Evolutionary conservation across 495 filamentous ascomycete species (phyloP).

Genomic region (Lindgomyces ingoldianus): DNA sequence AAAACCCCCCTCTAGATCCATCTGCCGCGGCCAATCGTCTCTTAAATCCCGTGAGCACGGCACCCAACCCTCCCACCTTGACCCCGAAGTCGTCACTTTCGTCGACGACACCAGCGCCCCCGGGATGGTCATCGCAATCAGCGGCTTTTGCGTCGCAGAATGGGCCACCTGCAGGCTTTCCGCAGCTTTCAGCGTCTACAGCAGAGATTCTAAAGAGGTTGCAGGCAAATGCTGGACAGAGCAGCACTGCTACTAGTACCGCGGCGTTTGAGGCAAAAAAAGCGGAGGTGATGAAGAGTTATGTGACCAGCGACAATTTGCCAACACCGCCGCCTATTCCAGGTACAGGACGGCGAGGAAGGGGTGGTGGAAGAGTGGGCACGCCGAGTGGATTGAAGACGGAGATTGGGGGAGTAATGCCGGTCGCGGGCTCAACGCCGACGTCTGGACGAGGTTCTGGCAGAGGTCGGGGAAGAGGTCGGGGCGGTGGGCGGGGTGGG

Average conservation of each 20-base stretch:
- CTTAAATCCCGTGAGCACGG: neutral
- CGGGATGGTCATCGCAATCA: neutral
- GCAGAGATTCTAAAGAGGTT: conserved; percentile 37
- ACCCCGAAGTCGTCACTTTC: neutral
- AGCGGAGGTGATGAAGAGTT: conserved; percentile 47
- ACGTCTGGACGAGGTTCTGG: conserved; percentile 21
- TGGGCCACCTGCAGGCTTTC: conserved; percentile 3
- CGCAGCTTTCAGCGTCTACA: conserved; percentile 38
- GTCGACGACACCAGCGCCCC: too few relatives aligned
- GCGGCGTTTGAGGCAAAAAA: conserved; percentile 49
- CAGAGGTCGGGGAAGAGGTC: conserved; percentile 34
- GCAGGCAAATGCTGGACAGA: conserved; percentile 23
- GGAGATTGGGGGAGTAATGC: conserved; percentile 11
- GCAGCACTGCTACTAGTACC: conserved; percentile 16
- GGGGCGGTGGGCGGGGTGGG: conserved; percentile 43
- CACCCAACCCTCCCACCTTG: neutral
- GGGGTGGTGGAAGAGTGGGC: conserved; percentile 47
- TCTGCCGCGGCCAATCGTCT: neutral
- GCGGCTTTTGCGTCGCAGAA: neutral
- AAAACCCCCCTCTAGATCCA: neutral
- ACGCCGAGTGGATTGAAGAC: conserved; percentile 50
- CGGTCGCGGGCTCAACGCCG: conserved; percentile 24
- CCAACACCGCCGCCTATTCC: conserved; percentile 32
- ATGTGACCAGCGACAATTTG: conserved; percentile 48
- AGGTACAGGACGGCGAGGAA: conserved; percentile 25